Evolutionary conservation across 2,329 filamentous ascomycete species (phyloP), one percentile per base, ranked within the genome.

Genomic region (Bipolaris zeicola): DNA sequence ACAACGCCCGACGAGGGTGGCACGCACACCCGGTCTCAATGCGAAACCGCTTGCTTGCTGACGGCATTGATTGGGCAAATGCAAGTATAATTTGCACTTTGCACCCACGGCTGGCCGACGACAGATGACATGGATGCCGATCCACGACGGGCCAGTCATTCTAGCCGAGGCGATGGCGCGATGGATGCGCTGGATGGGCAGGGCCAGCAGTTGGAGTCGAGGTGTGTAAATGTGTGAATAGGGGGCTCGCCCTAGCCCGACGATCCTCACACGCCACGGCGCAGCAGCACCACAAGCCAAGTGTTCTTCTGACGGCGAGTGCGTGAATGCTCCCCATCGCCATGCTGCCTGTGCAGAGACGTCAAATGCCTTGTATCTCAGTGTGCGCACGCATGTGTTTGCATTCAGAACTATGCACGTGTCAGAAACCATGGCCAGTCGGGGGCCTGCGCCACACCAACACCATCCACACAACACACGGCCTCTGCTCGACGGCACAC

Each of bases 201-300:
- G 26, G 24, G 24, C 24, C 24, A 26, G 24, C 24, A 7, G 26
- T 10, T 10, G 26, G 26, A 28, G 7, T 28, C 2, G 26, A 24
- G 3, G 26, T 28, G 26, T 28, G 26, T 10, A 28, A 3, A 45
- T 28, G 50, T 26, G 24, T 41, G 52, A 56, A 52, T 56, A 56
- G 54, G 49, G 43, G 54, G 49, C 42, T 52, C 43, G 14, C 49
- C 42, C 43, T 56, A 56, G 49, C 24, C 20, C 28, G 37, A 53
- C 47, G 57, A 63, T 66, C 61, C 50, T 53, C 61, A 33, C 57
- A 28, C 57, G 45, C 37, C 26, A 55, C 53, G 38, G 53, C 45
- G 55, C 60, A 41, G 51, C 36, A 24, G 42, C 34, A 49, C 52
- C 46, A 57, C 33, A 46, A 43, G 47, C 20, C 61, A 52, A 38